Percentiles rank a stretch among this genome's conserved stretches.
phyloP scores from a whole-genome alignment of 306 rosid species.

The Rosa chinensis region DNA sequence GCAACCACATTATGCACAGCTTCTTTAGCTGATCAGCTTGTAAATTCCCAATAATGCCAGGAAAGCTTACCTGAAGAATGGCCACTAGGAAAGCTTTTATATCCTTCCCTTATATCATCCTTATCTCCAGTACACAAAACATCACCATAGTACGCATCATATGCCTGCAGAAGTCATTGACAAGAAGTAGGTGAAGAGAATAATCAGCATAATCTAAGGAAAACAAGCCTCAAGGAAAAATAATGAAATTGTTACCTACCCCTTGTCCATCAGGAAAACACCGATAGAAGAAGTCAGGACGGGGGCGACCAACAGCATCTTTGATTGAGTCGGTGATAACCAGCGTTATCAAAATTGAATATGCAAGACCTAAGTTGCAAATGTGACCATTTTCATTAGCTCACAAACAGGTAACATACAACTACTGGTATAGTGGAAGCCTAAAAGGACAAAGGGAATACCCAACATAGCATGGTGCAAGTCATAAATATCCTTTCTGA shows the following conservation, averaged over 20 bases:
- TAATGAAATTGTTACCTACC: conserved; percentile 25
- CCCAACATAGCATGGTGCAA: conserved; percentile 54
- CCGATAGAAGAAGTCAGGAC: conserved; percentile 50
- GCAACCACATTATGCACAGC: conserved; percentile 15
- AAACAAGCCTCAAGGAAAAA: neutral
- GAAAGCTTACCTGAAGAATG: conserved; percentile 50
- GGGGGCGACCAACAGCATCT: conserved; percentile 58
- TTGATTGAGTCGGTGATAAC: conserved; percentile 57
- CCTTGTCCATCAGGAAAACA: conserved; percentile 48
- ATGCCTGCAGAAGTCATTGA: conserved; percentile 26
- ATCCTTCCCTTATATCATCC: conserved; percentile 43
- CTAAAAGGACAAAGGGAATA: conserved; percentile 3
- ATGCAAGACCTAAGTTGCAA: conserved; percentile 37
- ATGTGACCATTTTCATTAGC: neutral
- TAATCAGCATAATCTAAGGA: neutral
- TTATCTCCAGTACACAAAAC: conserved; percentile 38
- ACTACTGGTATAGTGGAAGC: neutral
- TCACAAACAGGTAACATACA: neutral
- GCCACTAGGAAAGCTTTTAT: conserved; percentile 61
- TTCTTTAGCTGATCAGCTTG: neutral
- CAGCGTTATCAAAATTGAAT: conserved; percentile 42
- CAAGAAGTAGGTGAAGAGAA: neutral
- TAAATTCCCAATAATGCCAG: neutral
- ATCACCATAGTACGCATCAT: conserved; percentile 29
- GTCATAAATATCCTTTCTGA: conserved; percentile 43